Conservation (phyloP, 345 rosid species). For the Pistacia vera region DNA sequence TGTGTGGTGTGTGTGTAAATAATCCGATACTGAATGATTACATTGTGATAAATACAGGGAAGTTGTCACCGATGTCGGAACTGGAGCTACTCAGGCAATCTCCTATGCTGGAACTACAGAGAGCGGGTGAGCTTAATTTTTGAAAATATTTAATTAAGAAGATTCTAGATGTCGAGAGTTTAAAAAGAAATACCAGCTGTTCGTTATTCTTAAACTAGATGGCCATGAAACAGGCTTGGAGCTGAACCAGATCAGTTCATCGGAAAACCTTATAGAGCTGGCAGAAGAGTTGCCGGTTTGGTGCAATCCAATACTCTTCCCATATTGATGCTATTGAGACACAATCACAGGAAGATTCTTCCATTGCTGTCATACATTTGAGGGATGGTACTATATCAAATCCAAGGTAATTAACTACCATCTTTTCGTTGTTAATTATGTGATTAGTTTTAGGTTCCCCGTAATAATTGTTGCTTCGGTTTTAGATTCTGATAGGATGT, state of each 20-base stretch:
- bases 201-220: no score
- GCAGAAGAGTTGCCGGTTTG: slow-evolving; percentile 37
- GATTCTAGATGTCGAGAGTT: no score
- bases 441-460: background rate
- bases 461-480: background rate
- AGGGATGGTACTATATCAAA: slow-evolving; percentile 36
- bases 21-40: background rate
- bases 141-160: no score
- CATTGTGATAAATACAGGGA: slow-evolving; percentile 4
- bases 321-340: slow-evolving; percentile 26
- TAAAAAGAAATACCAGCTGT: no score
- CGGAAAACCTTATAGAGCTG: slow-evolving; percentile 30
- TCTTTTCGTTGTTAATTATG: background rate
- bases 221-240: background rate
- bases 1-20: background rate
- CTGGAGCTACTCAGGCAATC: slow-evolving; percentile 27
- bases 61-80: slow-evolving; percentile 21
- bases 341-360: background rate
- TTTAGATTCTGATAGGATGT: slow-evolving; percentile 47
- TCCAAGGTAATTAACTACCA: background rate
- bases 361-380: slow-evolving; percentile 26
- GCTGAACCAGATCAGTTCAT: slow-evolving; percentile 24
- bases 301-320: slow-evolving; percentile 39
- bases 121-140: background rate
- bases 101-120: background rate